Percentiles rank a stretch among this genome's conserved stretches.
phyloP scores from a whole-genome alignment of 164 flowering plant genomes.

The Berberis thunbergii region DNA sequence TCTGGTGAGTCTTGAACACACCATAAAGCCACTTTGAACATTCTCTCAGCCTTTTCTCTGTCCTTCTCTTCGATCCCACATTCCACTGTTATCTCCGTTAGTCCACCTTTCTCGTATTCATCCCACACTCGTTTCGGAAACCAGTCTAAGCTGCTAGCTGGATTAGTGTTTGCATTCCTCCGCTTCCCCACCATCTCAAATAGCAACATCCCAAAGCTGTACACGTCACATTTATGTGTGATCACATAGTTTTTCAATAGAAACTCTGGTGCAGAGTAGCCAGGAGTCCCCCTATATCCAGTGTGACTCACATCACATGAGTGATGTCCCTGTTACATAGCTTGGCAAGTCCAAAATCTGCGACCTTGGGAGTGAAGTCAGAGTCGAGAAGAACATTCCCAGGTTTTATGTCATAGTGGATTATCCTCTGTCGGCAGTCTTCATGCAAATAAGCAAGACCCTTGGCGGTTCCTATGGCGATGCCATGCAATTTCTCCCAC shows the following conservation, averaged over 20 bases:
- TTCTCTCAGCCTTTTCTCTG: slow-evolving; percentile 13
- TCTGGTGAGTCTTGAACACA: slow-evolving; percentile 21
- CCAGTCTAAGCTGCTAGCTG: slow-evolving; percentile 8
- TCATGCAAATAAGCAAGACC: slow-evolving; percentile 3
- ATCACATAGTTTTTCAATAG: not conserved
- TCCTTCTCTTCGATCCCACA: slow-evolving; percentile 12
- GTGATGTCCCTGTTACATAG: not conserved
- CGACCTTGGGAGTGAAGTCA: not conserved
- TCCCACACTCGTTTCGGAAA: slow-evolving; percentile 22
- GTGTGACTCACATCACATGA: not conserved
- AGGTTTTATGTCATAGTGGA: slow-evolving; percentile 6
- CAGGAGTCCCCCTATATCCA: slow-evolving; percentile 16
- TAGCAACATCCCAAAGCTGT: slow-evolving; percentile 25
- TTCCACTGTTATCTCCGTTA: not conserved
- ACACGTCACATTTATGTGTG: slow-evolving; percentile 22
- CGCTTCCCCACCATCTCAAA: slow-evolving; percentile 20
- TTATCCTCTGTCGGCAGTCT: slow-evolving; percentile 1
- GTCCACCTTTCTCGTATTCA: slow-evolving; percentile 10
- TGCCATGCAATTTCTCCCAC: slow-evolving; percentile 3
- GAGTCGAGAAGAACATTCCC: slow-evolving; percentile 4
- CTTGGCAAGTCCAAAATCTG: slow-evolving; percentile 8
- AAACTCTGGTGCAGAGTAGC: slow-evolving; percentile 18
- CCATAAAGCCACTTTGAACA: slow-evolving; percentile 21
- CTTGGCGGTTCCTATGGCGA: slow-evolving; percentile 2
- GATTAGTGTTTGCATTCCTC: slow-evolving; percentile 6